Evolutionary conservation across 2,329 filamentous ascomycete genomes (phyloP).

Genomic region (Lachnellula cervina): DNA sequence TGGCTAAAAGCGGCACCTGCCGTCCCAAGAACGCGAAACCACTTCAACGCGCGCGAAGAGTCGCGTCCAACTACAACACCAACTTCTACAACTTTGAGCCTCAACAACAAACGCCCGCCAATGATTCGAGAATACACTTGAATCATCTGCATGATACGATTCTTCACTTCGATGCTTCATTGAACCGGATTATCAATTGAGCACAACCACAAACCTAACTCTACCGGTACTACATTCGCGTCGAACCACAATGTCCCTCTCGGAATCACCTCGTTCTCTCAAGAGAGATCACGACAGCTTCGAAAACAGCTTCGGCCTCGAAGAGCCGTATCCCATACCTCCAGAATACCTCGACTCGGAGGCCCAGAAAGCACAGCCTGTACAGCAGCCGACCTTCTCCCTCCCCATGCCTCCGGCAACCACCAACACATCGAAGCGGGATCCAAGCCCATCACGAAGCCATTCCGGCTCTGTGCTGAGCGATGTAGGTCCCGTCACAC

Average conservation of each 20-base stretch:
- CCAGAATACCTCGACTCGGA: constrained; percentile 1
- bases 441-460: constrained; percentile 18
- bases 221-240: too few species aligned
- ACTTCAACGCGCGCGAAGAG: constrained; percentile 7
- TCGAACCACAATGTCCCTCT: neutral
- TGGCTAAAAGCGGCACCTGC: neutral
- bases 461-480: constrained; percentile 16
- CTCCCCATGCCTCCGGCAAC: constrained; percentile 10
- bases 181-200: neutral
- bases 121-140: neutral
- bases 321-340: constrained; percentile 11
- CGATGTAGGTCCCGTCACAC: constrained; percentile 17
- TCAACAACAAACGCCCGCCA: constrained; percentile 5
- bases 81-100: constrained; percentile 1
- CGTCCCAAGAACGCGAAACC: constrained; percentile 11
- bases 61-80: constrained; percentile 8
- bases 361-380: neutral
- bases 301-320: constrained; percentile 13
- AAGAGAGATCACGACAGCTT: constrained; percentile 16
- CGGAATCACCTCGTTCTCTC: neutral
- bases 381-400: neutral
- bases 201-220: too few species aligned
- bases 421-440: constrained; percentile 2
- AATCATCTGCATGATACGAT: neutral
- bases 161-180: neutral